phyloP scores from a whole-genome alignment of 2,329 filamentous ascomycete species.

The Ophiosphaerella herpotricha region DNA sequence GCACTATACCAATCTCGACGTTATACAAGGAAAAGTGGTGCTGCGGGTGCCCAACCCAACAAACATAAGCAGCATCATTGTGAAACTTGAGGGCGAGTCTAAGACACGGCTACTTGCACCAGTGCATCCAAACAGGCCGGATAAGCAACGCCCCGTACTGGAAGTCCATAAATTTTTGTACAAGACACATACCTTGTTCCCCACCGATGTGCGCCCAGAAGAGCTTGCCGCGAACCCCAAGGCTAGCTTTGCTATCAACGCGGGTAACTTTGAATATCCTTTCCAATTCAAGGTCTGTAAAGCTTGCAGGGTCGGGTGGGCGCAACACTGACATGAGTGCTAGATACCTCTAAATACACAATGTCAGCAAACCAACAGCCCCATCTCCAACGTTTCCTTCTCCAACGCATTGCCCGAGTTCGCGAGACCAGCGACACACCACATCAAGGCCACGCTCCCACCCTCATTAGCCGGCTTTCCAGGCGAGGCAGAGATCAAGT shows the following conservation, averaged over 20 bases:
- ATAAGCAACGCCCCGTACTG: conserved; percentile 52
- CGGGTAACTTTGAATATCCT: conserved; percentile 75
- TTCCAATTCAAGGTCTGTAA: conserved; percentile 73
- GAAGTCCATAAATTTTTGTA: conserved; percentile 71
- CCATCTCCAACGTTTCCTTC: conserved; percentile 51
- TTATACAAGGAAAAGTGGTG: conserved; percentile 63
- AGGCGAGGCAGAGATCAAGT: conserved; percentile 84
- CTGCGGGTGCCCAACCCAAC: conserved; percentile 51
- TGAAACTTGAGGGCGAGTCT: conserved; percentile 83
- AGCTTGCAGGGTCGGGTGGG: not conserved
- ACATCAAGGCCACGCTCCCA: conserved; percentile 85
- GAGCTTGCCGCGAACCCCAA: conserved; percentile 47
- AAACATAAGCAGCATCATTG: conserved; percentile 63
- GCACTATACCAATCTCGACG: conserved; percentile 81
- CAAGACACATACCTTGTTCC: conserved; percentile 73
- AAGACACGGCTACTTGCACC: conserved; percentile 66
- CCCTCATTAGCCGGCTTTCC: conserved; percentile 88
- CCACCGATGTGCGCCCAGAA: conserved; percentile 54
- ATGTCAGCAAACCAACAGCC: conserved; percentile 53
- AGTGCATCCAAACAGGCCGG: conserved; percentile 46
- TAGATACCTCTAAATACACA: conserved; percentile 71
- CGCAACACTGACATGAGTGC: not conserved
- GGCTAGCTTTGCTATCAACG: conserved; percentile 62
- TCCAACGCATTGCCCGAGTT: conserved; percentile 51
- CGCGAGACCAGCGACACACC: conserved; percentile 56